A percentile compares a stretch with the other conserved stretches of the same genome.
Evolutionary conservation across 2,329 filamentous ascomycete species (phyloP).

Genomic region (Aspergillus candidus): DNA sequence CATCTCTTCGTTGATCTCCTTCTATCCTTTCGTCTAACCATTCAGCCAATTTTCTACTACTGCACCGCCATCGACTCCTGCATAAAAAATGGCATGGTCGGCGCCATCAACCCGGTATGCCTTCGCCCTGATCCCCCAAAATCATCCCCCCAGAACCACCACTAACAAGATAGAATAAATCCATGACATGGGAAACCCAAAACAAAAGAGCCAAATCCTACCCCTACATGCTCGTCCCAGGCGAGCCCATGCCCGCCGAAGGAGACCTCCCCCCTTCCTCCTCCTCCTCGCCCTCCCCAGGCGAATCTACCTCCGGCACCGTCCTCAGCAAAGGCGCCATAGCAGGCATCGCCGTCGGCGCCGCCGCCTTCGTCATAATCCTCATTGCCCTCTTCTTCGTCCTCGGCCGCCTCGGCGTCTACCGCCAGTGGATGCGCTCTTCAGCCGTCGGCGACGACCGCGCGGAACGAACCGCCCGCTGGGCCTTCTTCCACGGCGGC

Average conservation of each 20-base stretch:
- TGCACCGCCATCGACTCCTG: conserved; percentile 64
- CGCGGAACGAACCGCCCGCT: conserved; percentile 27
- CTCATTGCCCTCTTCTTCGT: conserved; percentile 40
- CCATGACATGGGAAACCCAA: conserved; percentile 46
- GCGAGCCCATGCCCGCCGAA: conserved; percentile 51
- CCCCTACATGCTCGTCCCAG: conserved; percentile 51
- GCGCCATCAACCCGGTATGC: conserved; percentile 63
- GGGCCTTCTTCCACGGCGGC: conserved; percentile 23
- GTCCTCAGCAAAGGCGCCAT: conserved; percentile 47
- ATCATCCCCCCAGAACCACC: background rate
- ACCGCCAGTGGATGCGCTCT: conserved; percentile 30
- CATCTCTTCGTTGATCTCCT: too few species aligned
- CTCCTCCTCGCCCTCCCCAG: conserved; percentile 5
- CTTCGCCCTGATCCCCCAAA: too few species aligned
- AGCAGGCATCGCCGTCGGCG: conserved; percentile 54
- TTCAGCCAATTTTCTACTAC: conserved; percentile 60
- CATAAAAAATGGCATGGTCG: conserved; percentile 62
- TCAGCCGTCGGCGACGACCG: conserved; percentile 19
- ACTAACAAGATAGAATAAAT: conserved; percentile 35
- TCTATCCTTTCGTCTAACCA: too few species aligned
- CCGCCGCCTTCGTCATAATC: conserved; percentile 42
- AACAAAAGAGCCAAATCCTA: conserved; percentile 44
- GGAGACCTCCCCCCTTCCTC: conserved; percentile 11
- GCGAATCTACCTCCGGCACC: conserved; percentile 5
- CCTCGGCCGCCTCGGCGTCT: conserved; percentile 31